Evolutionary conservation across 2,329 filamentous ascomycete genomes (phyloP).

Genomic region (Cercospora brassicicola): DNA sequence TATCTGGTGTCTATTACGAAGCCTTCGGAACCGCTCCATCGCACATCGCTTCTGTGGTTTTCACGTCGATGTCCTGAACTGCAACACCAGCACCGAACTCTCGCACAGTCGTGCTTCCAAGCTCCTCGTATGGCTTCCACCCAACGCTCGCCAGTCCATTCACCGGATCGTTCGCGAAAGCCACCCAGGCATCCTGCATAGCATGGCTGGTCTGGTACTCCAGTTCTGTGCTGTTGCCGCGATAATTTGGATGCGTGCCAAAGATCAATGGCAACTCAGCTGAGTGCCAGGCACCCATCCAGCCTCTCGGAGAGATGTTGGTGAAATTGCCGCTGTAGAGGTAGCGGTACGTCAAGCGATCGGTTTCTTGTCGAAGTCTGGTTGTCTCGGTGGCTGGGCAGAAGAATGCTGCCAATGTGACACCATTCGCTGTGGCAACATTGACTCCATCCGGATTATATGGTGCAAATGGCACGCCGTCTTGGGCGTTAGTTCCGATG

Average conservation of each 20-base stretch:
- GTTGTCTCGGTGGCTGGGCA: constrained; percentile 37
- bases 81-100: constrained; percentile 35
- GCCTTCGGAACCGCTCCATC: constrained; percentile 18
- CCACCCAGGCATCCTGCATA: constrained; percentile 38
- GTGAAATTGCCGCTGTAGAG: constrained; percentile 46
- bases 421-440: constrained; percentile 17
- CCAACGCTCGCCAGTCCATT: constrained; percentile 30
- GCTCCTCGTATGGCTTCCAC: constrained; percentile 26
- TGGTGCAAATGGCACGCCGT: constrained; percentile 39
- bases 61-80: constrained; percentile 32
- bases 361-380: constrained; percentile 33
- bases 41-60: constrained; percentile 29
- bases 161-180: constrained; percentile 41
- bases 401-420: constrained; percentile 27
- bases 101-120: constrained; percentile 27
- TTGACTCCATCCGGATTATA: constrained; percentile 39
- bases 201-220: constrained; percentile 37
- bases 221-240: constrained; percentile 27
- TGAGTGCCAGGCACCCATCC: constrained; percentile 49
- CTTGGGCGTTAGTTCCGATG: constrained; percentile 41
- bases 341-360: constrained; percentile 44
- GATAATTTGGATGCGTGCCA: constrained; percentile 41
- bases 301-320: constrained; percentile 43
- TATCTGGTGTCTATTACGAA: neutral
- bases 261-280: constrained; percentile 44